Percentiles rank a stretch among this genome's conserved stretches.
Evolutionary conservation across 352 stramenopile genomes (phyloP).

Genomic region (Pseudoperonospora humuli): DNA sequence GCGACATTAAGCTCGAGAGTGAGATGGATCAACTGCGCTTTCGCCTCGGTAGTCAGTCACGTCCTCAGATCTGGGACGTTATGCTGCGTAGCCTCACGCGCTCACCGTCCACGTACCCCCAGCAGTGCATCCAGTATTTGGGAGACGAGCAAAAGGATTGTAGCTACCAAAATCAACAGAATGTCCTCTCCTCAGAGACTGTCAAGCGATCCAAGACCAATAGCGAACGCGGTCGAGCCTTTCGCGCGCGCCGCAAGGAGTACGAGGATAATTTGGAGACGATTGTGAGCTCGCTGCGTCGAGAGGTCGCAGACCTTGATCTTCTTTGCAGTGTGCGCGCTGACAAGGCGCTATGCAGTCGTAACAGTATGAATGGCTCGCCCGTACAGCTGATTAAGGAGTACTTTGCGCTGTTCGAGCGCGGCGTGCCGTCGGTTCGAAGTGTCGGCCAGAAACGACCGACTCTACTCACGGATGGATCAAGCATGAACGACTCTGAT

Average conservation of each 20-base stretch:
- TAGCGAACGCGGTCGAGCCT: constrained; percentile 53
- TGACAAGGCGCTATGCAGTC: constrained; percentile 28
- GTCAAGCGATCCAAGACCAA: constrained; percentile 44
- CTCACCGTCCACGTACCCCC: not conserved
- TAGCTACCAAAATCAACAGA: not conserved
- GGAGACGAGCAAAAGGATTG: constrained; percentile 1
- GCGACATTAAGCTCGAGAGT: no score
- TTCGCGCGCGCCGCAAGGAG: constrained; percentile 43
- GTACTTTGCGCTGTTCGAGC: constrained; percentile 47
- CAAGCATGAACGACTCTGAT: not conserved
- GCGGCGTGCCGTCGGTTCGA: constrained; percentile 25
- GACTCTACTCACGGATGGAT: constrained; percentile 4
- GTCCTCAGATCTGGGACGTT: no score
- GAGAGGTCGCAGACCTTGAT: constrained; percentile 38
- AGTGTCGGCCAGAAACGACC: constrained; percentile 28
- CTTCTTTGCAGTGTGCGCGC: constrained; percentile 34
- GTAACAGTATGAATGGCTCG: constrained; percentile 31
- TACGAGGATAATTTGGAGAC: constrained; percentile 35
- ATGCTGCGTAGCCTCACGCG: constrained; percentile 14
- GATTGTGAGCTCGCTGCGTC: constrained; percentile 31
- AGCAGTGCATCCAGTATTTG: not conserved
- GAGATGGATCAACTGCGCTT: no score
- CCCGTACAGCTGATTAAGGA: constrained; percentile 33
- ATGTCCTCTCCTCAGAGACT: not conserved
- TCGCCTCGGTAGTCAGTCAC: no score